Evolutionary conservation across 2,329 filamentous ascomycete species (phyloP), one percentile per base, ranked within the genome.

Genomic region (Pyricularia grisea): DNA sequence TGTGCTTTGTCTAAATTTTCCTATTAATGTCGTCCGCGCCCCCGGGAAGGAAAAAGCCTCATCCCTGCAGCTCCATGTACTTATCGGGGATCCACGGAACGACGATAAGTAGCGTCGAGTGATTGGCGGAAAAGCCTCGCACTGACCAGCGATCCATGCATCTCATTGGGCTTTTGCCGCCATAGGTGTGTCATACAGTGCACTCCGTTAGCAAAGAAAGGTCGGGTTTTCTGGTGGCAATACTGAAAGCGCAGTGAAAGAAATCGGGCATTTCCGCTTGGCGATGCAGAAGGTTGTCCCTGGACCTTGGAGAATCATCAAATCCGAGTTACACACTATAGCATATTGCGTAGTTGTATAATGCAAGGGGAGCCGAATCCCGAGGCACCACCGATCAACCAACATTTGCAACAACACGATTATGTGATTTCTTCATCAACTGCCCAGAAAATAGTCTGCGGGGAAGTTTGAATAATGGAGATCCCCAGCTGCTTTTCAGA

Each of bases 301-400:
- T 50, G 20, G 42, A 20, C 20, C 14, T 25, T 27, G 63, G 11
- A 65, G 30, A 30, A 65, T 65, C 63, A 28, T 31, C 28, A 65
- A 30, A 50, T 50, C 23, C 27, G 27, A 23, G n/a, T 12, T 61
- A 27, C 58, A 61, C 1, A 60, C 58, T 61, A 4, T 28, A 27
- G 10, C 9, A 23, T 64, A 14, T 30, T 64, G 60, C 60, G 60
- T 27, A 64, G 4, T 36, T 11, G 33, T 36, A 36, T 36, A 14
- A 14, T 64, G 28, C 60, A 60, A 55, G n/a, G 25, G 66, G 50
- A 58, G 50, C 66, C 66, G 66, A 67, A 67, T 67, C 55, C 66
- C 30, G 66, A 67, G 20, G 6, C n/a, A 67, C 65, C 65, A 67
- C 65, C 65, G 25, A 36, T 10, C 23, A 30, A 23, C n/a, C 3